Evolutionary conservation across 2,329 filamentous ascomycete genomes (phyloP), one percentile per base, ranked within the genome.

Genomic region (Tolypocladium pustulatum): DNA sequence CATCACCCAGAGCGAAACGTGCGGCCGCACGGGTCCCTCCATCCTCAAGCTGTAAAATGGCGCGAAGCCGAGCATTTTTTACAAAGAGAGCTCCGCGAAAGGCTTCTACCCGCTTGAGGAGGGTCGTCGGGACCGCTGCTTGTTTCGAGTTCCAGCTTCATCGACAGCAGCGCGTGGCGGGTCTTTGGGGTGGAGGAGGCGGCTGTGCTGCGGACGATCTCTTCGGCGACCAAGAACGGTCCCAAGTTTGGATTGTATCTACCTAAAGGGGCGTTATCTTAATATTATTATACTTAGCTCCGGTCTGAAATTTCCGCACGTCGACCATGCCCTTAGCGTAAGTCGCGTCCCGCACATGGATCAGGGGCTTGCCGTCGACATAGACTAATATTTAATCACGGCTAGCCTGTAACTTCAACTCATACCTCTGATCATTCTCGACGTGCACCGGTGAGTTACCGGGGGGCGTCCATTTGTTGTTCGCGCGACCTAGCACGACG

Each of bases 11-110:
- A 74, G 70, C 4, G 60, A 70, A 17, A 66, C 72, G 43, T 68
- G 64, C 40, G 76, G 74, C 8, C 68, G 72, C 13, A 55, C 63
- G 0, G 63, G 65, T 3, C 63, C 77, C 1, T 73, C 71, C 51
- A 62, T 65, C 55, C 64, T 77, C 9, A 64, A 69, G 52, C 64
- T 76, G 2, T 60, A 64, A 13, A 65, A 68, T 3, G 63, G 66
- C 9, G 68, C 67, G 0, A 59, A 60, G 2, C 70, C 72, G 0
- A 57, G 57, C 17, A 32, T 61, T 1, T 63, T 75, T 7, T 62
- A 67, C 8, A 61, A 59, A 1, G 63, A 62, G 1, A 69, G 71
- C 3, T 65, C 65, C 6, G 70, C 72, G 9, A 49, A 59, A 7
- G 67, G 59, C 1, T 72, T 65, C 57, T 65, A 68, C 30, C 66